A percentile compares a stretch with the other conserved stretches of the same genome.
These are phyloP conservation scores for Suillus brevipes DNA, from an alignment of 768 basidiomycete species.

Conservation along the genomic window DNA sequence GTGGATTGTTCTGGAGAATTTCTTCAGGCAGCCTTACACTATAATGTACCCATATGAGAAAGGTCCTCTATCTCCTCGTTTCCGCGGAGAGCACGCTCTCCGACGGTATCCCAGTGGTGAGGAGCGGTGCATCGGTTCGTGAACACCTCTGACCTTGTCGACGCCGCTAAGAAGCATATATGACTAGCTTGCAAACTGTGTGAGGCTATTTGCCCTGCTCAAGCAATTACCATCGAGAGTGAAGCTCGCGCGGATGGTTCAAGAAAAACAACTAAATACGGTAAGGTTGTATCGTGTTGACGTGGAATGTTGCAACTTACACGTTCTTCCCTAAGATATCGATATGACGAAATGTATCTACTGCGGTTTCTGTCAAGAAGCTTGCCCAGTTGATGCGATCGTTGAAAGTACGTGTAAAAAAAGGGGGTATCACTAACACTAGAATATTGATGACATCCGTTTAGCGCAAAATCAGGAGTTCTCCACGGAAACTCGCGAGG, in stretches of 20 bases:
- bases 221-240: conserved; percentile 99
- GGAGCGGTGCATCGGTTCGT: conserved; percentile 96
- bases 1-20: conserved; percentile 94
- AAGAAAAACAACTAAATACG: conserved; percentile 96
- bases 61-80: conserved; percentile 94
- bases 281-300: conserved; percentile 40
- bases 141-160: conserved; percentile 9
- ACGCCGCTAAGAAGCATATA: background rate
- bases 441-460: conserved; percentile 3
- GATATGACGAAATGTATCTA: conserved; percentile 99
- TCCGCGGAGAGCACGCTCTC: conserved; percentile 97
- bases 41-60: conserved; percentile 99
- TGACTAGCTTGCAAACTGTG: conserved; percentile 92
- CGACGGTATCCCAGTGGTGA: conserved; percentile 96
- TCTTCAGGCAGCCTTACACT: conserved; percentile 95
- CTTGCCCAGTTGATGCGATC: conserved; percentile 98
- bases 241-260: conserved; percentile 95
- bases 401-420: conserved; percentile 80
- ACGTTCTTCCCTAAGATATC: conserved; percentile 60
- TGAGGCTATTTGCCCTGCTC: conserved; percentile 98
- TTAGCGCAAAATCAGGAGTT: conserved; percentile 96
- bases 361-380: conserved; percentile 99
- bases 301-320: conserved; percentile 11
- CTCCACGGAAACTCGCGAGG: conserved; percentile 97
- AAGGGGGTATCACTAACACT: conserved; percentile 13